Percentiles rank a stretch among this genome's conserved stretches.
phyloP scores from a whole-genome alignment of 2,329 filamentous ascomycete genomes.

The Achaetomium macrosporum region DNA sequence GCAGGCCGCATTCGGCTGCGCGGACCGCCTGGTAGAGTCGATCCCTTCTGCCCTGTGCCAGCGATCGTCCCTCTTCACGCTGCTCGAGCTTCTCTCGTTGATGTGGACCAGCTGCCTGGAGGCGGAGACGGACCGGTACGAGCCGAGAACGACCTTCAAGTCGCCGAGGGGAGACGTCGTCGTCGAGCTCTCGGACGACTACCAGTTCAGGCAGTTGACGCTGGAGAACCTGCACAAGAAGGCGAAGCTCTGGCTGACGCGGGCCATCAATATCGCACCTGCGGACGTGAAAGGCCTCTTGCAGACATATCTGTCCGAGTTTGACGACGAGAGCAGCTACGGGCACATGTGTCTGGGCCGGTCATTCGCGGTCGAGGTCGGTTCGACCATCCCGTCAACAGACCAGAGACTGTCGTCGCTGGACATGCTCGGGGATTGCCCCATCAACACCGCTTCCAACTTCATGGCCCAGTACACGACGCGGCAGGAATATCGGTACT shows the following conservation, averaged over 20 bases:
- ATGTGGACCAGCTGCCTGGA: constrained; percentile 96
- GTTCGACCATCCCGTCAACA: constrained; percentile 74
- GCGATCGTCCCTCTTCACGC: constrained; percentile 80
- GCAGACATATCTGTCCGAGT: constrained; percentile 93
- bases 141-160: constrained; percentile 73
- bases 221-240: constrained; percentile 70
- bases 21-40: constrained; percentile 76
- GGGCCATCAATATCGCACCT: constrained; percentile 77
- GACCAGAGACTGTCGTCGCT: constrained; percentile 83
- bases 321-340: constrained; percentile 83
- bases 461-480: constrained; percentile 97
- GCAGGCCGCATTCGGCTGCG: constrained; percentile 74
- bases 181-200: constrained; percentile 91
- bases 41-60: constrained; percentile 89
- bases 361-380: constrained; percentile 91
- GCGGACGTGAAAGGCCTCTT: constrained; percentile 91
- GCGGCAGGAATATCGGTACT: constrained; percentile 88
- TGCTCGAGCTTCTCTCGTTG: constrained; percentile 84
- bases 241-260: constrained; percentile 73
- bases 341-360: constrained; percentile 88
- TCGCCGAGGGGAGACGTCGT: constrained; percentile 73
- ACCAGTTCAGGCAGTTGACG: constrained; percentile 72
- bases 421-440: constrained; percentile 64
- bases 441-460: constrained; percentile 88
- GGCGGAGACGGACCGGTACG: constrained; percentile 88